These are phyloP conservation scores for Vaccinium myrtillus DNA, from an alignment of 148 eudicot genomes.

Conservation along the genomic window DNA sequence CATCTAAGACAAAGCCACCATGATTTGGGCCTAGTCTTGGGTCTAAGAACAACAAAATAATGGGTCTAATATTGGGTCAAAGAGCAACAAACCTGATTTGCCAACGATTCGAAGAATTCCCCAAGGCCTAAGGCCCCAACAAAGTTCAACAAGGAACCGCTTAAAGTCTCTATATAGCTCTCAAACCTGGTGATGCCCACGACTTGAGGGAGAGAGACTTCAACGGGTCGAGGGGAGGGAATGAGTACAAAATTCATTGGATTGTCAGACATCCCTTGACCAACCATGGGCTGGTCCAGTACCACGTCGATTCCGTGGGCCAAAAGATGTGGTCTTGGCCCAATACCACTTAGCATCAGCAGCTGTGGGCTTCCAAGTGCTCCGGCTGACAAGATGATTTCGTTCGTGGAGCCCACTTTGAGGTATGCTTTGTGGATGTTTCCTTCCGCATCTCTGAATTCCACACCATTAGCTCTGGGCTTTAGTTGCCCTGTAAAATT, in stretches of 20 bases:
- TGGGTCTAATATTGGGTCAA: not conserved
- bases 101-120: conserved; percentile 19
- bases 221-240: conserved; percentile 57
- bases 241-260: conserved; percentile 67
- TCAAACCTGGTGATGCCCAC: conserved; percentile 70
- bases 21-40: no score
- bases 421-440: conserved; percentile 56
- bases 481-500: conserved; percentile 26
- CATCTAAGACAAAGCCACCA: no score
- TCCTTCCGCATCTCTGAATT: conserved; percentile 55
- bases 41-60: no score
- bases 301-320: conserved; percentile 49
- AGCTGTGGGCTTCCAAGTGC: conserved; percentile 93
- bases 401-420: conserved; percentile 37
- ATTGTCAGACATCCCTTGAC: conserved; percentile 85
- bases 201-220: conserved; percentile 57
- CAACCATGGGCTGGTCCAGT: conserved; percentile 74
- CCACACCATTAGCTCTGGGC: conserved; percentile 61
- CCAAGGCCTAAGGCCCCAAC: conserved; percentile 28
- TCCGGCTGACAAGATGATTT: conserved; percentile 66
- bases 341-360: conserved; percentile 80
- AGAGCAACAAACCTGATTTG: conserved; percentile 45
- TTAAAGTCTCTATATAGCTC: conserved; percentile 63
- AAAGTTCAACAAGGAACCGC: conserved; percentile 36
- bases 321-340: conserved; percentile 59